Evolutionary conservation across 1,284 basidiomycete species (phyloP).

Genomic region (Apiotrichum domesticum): DNA sequence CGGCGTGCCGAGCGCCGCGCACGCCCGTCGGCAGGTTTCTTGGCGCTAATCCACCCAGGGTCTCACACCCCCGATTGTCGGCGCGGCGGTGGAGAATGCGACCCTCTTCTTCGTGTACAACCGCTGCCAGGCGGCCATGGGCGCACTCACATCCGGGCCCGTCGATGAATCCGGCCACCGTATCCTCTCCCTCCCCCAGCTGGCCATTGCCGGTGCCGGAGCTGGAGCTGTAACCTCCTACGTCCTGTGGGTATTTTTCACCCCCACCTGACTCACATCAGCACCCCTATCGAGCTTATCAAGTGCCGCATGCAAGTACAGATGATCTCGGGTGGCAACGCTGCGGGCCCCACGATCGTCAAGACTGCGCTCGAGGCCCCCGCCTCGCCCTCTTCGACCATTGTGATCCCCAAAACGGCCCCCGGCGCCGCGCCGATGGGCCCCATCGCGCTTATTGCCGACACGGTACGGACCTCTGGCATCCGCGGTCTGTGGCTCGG

Average conservation of each 20-base stretch:
- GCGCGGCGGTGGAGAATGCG: conserved; percentile 88
- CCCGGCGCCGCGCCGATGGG: conserved; percentile 52
- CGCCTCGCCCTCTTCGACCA: conserved; percentile 24
- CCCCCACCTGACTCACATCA: conserved; percentile 31
- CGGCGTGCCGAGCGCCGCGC: too few species aligned
- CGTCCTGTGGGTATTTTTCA: conserved; percentile 57
- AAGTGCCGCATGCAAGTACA: conserved; percentile 97
- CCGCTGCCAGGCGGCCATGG: conserved; percentile 66
- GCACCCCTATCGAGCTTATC: conserved; percentile 83
- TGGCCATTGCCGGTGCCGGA: conserved; percentile 68
- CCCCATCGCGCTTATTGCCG: conserved; percentile 62
- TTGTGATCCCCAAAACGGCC: conserved; percentile 14
- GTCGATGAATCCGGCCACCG: conserved; percentile 30
- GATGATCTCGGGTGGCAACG: conserved; percentile 52
- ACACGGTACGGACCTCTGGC: conserved; percentile 62
- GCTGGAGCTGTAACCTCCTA: conserved; percentile 78
- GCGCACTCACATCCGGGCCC: conserved; percentile 29
- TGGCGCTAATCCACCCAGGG: conserved; percentile 53
- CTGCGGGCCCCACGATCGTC: neutral
- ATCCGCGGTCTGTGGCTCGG: conserved; percentile 77
- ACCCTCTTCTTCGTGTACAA: conserved; percentile 80
- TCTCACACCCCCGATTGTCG: conserved; percentile 77
- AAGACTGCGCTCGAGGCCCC: conserved; percentile 18
- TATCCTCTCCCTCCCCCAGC: conserved; percentile 56
- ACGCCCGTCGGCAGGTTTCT: too few species aligned